These are phyloP conservation scores for Kodamaea fukazawae DNA, from an alignment of 805 yeast genomes.

Conservation along the genomic window DNA sequence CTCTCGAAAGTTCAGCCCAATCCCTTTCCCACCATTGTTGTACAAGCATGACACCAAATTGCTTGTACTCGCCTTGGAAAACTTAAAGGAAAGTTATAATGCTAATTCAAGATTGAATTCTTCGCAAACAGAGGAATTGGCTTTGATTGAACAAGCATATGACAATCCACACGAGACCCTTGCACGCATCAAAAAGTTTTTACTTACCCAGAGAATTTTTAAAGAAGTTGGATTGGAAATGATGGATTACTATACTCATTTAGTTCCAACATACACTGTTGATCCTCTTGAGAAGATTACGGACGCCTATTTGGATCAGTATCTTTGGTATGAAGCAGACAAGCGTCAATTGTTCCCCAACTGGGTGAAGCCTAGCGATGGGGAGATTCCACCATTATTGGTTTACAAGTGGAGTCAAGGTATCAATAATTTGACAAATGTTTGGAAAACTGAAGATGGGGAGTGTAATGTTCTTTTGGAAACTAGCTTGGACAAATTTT, in stretches of 20 bases:
- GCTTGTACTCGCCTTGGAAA: slow-evolving; percentile 84
- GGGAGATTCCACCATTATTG: slow-evolving; percentile 87
- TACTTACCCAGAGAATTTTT: slow-evolving; percentile 86
- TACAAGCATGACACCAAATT: slow-evolving; percentile 93
- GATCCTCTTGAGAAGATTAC: slow-evolving; percentile 95
- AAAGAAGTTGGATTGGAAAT: slow-evolving; percentile 84
- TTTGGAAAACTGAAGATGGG: slow-evolving; percentile 78
- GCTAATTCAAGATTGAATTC: slow-evolving; percentile 74
- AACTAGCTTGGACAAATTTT: slow-evolving; percentile 62
- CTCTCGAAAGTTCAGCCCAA: slow-evolving; percentile 74
- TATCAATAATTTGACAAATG: slow-evolving; percentile 67
- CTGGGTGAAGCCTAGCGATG: slow-evolving; percentile 94
- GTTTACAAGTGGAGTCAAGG: slow-evolving; percentile 96
- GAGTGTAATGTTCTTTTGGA: slow-evolving; percentile 84
- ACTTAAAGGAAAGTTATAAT: slow-evolving; percentile 71
- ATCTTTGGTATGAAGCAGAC: slow-evolving; percentile 93
- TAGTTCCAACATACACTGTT: slow-evolving; percentile 81
- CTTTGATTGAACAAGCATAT: slow-evolving; percentile 91
- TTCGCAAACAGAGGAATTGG: slow-evolving; percentile 86
- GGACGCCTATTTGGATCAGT: slow-evolving; percentile 94
- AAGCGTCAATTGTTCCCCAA: slow-evolving; percentile 84
- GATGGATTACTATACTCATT: slow-evolving; percentile 85
- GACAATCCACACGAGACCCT: slow-evolving; percentile 95
- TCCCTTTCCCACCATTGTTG: slow-evolving; percentile 89
- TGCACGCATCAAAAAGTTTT: slow-evolving; percentile 74